phyloP scores from a whole-genome alignment of 1,284 basidiomycete genomes.

The Rhodotorula sp. region DNA sequence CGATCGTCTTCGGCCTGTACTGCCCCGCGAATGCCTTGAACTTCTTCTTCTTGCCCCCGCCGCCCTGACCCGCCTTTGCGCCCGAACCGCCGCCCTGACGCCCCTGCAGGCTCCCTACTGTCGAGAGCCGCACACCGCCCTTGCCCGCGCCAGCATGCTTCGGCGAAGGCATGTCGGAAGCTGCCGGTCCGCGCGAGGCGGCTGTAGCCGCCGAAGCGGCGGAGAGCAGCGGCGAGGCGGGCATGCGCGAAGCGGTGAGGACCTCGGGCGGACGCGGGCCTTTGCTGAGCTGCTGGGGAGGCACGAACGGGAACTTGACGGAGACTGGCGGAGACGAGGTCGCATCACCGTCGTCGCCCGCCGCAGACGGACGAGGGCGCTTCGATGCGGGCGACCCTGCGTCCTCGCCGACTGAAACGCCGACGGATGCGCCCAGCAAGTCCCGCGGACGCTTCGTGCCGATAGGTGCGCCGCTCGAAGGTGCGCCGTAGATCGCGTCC shows the following conservation, averaged over 20 bases:
- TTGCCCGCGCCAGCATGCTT: no score
- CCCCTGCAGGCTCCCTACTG: no score
- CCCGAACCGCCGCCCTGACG: no score
- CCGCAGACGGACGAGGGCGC: background rate
- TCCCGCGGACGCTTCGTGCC: slow-evolving; percentile 13
- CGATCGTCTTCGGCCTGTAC: no score
- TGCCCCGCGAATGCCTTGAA: no score
- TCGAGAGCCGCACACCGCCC: no score
- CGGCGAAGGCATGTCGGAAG: no score
- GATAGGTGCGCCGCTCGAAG: background rate
- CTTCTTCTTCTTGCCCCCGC: no score
- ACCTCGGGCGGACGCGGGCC: background rate
- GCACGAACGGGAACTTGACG: slow-evolving; percentile 6
- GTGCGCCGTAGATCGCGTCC: slow-evolving; percentile 56
- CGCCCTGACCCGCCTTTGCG: no score
- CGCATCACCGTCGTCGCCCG: no score
- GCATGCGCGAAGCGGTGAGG: background rate
- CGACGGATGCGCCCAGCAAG: background rate
- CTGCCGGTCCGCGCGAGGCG: no score
- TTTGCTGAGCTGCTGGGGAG: background rate
- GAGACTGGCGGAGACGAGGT: slow-evolving; percentile 5
- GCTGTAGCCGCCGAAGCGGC: background rate
- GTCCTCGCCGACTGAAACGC: background rate
- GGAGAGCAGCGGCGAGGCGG: background rate
- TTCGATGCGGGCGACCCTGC: background rate